Evolutionary conservation across 1,284 basidiomycete species (phyloP).

Genomic region (Pisolithus thermaeus): DNA sequence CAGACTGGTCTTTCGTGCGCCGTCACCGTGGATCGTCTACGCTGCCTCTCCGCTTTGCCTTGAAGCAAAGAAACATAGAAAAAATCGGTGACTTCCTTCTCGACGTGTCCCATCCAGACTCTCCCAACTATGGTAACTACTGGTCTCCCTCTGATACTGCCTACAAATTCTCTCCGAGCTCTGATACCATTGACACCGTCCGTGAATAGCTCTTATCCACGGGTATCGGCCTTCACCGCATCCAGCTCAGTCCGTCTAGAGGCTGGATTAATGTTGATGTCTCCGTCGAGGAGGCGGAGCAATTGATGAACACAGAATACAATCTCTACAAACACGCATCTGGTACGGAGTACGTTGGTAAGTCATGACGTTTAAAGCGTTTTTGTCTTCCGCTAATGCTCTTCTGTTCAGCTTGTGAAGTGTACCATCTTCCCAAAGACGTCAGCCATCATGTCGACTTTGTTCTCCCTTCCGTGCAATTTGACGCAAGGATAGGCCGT

Average conservation of each 20-base stretch:
- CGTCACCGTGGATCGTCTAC: constrained; percentile 24
- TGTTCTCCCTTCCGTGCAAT: constrained; percentile 42
- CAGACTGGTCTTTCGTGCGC: constrained; percentile 29
- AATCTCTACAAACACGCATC: constrained; percentile 37
- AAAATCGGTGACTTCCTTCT: constrained; percentile 34
- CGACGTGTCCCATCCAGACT: constrained; percentile 41
- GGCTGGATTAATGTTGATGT: constrained; percentile 41
- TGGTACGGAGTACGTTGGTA: constrained; percentile 26
- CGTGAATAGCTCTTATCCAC: constrained; percentile 33
- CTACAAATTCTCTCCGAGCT: constrained; percentile 37
- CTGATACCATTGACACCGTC: constrained; percentile 33
- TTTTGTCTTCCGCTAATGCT: constrained; percentile 13
- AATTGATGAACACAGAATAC: constrained; percentile 38
- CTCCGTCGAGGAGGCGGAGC: constrained; percentile 39
- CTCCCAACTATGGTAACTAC: constrained; percentile 41
- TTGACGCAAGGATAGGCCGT: constrained; percentile 26
- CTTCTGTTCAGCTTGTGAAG: constrained; percentile 34
- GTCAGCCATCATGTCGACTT: constrained; percentile 40
- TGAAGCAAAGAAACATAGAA: constrained; percentile 38
- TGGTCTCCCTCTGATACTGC: constrained; percentile 37
- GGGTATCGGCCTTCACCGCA: constrained; percentile 31
- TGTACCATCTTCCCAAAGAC: constrained; percentile 39
- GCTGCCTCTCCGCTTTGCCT: constrained; percentile 39
- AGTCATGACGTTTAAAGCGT: constrained; percentile 3
- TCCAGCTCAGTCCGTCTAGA: constrained; percentile 28